Base-by-base conservation (phyloP, 2,329 filamentous ascomycete genomes). In the Ceratocystiopsis brevicomis region DNA sequence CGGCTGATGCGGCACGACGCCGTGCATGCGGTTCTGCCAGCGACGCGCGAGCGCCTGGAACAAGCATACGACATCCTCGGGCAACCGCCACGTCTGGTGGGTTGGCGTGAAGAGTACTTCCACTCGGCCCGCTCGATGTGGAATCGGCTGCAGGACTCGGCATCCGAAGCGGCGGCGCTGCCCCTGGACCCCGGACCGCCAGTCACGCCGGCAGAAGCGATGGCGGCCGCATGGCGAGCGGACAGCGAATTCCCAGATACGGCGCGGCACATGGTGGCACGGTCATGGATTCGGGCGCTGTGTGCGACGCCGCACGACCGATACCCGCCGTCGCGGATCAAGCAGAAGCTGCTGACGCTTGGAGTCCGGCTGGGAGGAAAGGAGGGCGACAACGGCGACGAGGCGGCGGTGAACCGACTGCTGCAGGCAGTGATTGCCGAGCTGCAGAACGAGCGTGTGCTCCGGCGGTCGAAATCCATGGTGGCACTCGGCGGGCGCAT, bases 31-130 rank as follows among this genome's bases (percentile, higher is more conserved):
- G 55, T 63, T 18, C 62, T 78, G 2, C 74, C 73, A 2, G 53
- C 55, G 3, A 63, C 64, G 1, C 61, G 65, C 38, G 51, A 57
- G 13, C 55, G 56, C n/a, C 55, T 80, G 2, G 57, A 67, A 3
- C 50, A 61, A 14, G 25, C 25, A 6, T 30, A 30, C 25, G 25
- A 30, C 25, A 9, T 8, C 8, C 5, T 30, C 25, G 25, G 10
- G 25, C 25, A 30, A 10, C 25, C 25, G 25, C 25, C 25, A 10
- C 25, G 25, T 2, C 6, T 30, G 5, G 51, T 52, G 30, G 59
- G 67, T 49, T 76, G 69, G 70, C 63, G 68, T 45, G 72, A 73
- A 47, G 66, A 59, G n/a, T 78, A 66, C 56, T 77, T 70, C 50
- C 62, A 68, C 46, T 54, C 61, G 6, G 59, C 66, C 39, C 61